Percentiles rank a stretch among this genome's conserved stretches.
phyloP scores from a whole-genome alignment of 352 stramenopile genomes.

The Phytophthora multivora region DNA sequence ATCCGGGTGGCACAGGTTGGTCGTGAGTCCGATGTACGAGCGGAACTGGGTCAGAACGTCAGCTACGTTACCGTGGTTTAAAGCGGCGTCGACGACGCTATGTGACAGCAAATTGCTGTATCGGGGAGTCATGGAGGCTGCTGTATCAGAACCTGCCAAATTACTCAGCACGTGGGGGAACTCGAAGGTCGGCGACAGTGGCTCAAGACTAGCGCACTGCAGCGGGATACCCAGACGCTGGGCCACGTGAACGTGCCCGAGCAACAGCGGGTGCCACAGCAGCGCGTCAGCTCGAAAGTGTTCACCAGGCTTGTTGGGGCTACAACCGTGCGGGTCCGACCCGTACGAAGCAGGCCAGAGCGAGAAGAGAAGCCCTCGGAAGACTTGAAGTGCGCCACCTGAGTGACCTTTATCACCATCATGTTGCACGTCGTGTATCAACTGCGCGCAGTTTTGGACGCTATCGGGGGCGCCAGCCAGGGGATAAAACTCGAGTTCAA shows the following conservation, averaged over 20 bases:
- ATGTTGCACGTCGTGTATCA: conserved; percentile 25
- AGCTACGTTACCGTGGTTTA: conserved; percentile 37
- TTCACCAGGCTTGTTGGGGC: conserved; percentile 28
- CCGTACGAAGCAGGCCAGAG: conserved; percentile 47
- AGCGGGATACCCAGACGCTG: conserved; percentile 56
- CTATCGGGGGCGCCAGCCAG: conserved; percentile 35
- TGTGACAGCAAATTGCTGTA: conserved; percentile 43
- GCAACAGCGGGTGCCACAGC: conserved; percentile 44
- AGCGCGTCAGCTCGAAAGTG: conserved; percentile 53
- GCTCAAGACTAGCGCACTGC: conserved; percentile 45
- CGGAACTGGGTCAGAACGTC: conserved; percentile 52
- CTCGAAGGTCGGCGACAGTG: conserved; percentile 40
- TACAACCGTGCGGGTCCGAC: conserved; percentile 42
- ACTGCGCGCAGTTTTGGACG: conserved; percentile 27
- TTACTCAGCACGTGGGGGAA: conserved; percentile 53
- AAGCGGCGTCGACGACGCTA: conserved; percentile 28
- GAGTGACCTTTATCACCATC: conserved; percentile 5
- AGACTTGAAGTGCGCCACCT: conserved; percentile 31
- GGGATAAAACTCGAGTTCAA: conserved; percentile 54
- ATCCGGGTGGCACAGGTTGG: conserved; percentile 23
- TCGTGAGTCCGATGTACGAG: conserved; percentile 41
- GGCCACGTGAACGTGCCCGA: conserved; percentile 52
- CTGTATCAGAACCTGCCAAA: conserved; percentile 8
- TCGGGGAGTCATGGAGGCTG: conserved; percentile 35
- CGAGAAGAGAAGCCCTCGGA: conserved; percentile 52